Evolutionary conservation across 164 flowering plant species (phyloP).

Genomic region (Amborella trichopoda): DNA sequence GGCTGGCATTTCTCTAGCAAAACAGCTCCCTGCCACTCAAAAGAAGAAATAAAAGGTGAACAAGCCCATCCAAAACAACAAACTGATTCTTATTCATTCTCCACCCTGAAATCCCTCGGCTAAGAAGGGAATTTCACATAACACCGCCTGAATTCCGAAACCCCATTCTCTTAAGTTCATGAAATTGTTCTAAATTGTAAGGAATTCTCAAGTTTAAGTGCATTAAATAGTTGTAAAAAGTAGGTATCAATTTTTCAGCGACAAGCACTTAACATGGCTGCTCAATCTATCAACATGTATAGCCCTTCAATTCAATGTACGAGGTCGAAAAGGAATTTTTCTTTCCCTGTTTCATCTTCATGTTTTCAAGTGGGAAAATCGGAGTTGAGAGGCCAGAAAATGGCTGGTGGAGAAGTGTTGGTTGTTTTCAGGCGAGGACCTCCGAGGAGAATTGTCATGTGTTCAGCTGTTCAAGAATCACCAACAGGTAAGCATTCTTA

Average conservation of each 20-base stretch:
- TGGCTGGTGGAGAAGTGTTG: no score
- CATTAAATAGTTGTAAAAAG: no score
- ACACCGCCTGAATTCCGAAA: neutral
- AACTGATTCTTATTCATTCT: no score
- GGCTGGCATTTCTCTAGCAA: no score
- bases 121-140: neutral
- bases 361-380: constrained; percentile 1
- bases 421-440: no score
- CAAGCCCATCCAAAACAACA: no score
- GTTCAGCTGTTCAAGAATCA: constrained; percentile 19
- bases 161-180: neutral
- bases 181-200: no score
- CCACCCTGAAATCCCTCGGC: constrained; percentile 7
- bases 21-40: no score
- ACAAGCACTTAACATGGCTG: constrained; percentile 16
- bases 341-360: constrained; percentile 5
- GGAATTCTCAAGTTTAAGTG: no score
- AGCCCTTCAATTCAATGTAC: constrained; percentile 6
- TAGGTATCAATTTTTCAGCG: no score
- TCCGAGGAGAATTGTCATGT: constrained; percentile 8
- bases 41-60: no score
- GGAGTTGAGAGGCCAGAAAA: neutral
- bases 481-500: constrained; percentile 7
- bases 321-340: constrained; percentile 2
- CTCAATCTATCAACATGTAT: constrained; percentile 7